Evolutionary conservation across 345 rosid species (phyloP), one percentile per base, ranked within the genome.

Genomic region (Noccaea caerulescens): DNA sequence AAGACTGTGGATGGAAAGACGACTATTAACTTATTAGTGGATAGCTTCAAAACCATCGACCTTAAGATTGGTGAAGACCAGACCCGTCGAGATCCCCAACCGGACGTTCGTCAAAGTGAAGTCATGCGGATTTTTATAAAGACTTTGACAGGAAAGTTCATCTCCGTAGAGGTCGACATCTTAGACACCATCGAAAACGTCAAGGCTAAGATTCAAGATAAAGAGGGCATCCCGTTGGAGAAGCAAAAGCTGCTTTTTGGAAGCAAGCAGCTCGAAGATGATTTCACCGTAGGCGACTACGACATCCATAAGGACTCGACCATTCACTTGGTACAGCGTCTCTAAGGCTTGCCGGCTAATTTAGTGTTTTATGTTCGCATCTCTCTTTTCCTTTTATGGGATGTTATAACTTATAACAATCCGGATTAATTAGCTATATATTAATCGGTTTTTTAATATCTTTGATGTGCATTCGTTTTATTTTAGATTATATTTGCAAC

Each of bases 281-380:
- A 41, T 37, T 4, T 4, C 5, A 61, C 61, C 9, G 0, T 71
- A 43, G 44, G 8, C 7, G 45, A 71, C 37, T 71, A 18, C 20
- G 3, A 51, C 53, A 62, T 62, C 45, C 12, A 53, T 39, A 10
- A 62, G 10, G 7, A 69, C 42, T 25, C 74, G 37, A 57, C 1
- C n/a, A 3, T 38, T 69, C 20, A 33, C 46, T 57, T 68, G 27
- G 1, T 33, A 6, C 6, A 0, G 11, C 41, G 33, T 57, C 62
- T 1, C 10, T 66, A 53, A 14, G 52, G 14, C 60, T 41, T 65
- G 9, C 38, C 12, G 13, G 70, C 13, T 7, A 52, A 23, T 42
- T 41, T 66, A 5, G 39, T 25, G 41, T 7, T 27, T 52, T 13
- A 27, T 52, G 11, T 50, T 64, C n/a, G 60, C 8, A 33, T 34